These are phyloP conservation scores for Platanthera guangdongensis DNA, from an alignment of 106 monocot genomes.

Conservation along the genomic window DNA sequence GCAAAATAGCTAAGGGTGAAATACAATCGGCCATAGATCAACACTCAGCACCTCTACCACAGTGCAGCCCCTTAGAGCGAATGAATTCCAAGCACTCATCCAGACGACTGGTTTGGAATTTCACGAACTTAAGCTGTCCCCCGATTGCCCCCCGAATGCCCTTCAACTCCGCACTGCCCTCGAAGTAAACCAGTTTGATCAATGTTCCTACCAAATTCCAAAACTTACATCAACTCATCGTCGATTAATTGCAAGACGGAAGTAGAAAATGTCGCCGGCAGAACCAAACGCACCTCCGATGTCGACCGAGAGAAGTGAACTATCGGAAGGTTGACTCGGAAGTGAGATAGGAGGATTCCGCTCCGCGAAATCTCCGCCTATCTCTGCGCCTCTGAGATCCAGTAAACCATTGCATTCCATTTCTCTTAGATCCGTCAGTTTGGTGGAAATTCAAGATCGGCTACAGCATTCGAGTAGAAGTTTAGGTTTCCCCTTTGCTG, in stretches of 20 bases:
- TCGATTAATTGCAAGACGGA: background rate
- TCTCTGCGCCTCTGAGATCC: slow-evolving; percentile 27
- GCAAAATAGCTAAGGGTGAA: background rate
- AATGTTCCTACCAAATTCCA: slow-evolving; percentile 21
- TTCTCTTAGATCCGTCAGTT: background rate
- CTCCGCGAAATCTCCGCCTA: slow-evolving; percentile 22
- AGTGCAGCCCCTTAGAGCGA: slow-evolving; percentile 24
- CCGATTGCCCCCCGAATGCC: slow-evolving; percentile 2
- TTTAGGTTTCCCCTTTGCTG: background rate
- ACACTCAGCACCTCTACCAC: background rate
- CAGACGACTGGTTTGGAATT: slow-evolving; percentile 42
- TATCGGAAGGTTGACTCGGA: slow-evolving; percentile 16
- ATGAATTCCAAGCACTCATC: slow-evolving; percentile 61
- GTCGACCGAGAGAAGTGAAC: slow-evolving; percentile 25
- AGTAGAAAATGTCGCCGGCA: background rate
- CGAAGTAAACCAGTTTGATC: slow-evolving; percentile 38
- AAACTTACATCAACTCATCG: background rate
- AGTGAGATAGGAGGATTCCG: slow-evolving; percentile 32
- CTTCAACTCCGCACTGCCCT: slow-evolving; percentile 10
- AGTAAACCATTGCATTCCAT: slow-evolving; percentile 2
- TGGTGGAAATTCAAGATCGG: background rate
- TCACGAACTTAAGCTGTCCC: slow-evolving; percentile 44
- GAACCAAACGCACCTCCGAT: slow-evolving; percentile 22
- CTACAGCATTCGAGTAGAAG: background rate
- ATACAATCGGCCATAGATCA: background rate